These are phyloP conservation scores for Arctostaphylos glauca DNA, from an alignment of 148 eudicot genomes.

Conservation along the genomic window DNA sequence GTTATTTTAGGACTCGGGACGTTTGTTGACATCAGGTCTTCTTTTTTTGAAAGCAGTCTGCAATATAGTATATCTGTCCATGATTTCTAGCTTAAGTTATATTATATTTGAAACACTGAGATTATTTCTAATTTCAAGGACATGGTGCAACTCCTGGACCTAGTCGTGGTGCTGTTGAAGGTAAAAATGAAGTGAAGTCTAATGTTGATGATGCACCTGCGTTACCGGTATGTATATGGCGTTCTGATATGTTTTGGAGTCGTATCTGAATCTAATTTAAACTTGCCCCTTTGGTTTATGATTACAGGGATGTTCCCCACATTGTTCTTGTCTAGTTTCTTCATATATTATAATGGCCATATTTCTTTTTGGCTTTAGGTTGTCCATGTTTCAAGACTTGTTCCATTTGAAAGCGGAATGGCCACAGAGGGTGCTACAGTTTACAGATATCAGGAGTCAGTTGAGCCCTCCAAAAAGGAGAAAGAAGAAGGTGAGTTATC, in stretches of 20 bases:
- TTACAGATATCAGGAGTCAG: constrained; percentile 30
- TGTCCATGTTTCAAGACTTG: constrained; percentile 37
- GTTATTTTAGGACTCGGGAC: not conserved
- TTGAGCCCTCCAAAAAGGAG: constrained; percentile 52
- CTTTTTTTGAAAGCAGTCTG: not conserved
- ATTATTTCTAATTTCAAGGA: constrained; percentile 37
- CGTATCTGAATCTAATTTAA: not conserved
- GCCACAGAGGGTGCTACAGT: constrained; percentile 31
- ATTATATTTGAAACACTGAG: constrained; percentile 13
- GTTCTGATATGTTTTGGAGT: not conserved
- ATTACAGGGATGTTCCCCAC: not conserved
- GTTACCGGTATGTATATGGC: constrained; percentile 42
- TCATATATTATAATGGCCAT: not conserved
- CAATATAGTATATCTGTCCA: not conserved
- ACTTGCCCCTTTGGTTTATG: not conserved
- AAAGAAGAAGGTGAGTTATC: constrained; percentile 91
- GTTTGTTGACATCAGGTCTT: not conserved
- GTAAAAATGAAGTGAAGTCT: constrained; percentile 44
- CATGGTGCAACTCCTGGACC: constrained; percentile 34
- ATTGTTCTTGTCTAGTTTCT: not conserved
- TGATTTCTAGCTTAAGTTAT: not conserved
- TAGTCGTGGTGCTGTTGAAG: constrained; percentile 29
- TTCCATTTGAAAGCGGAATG: constrained; percentile 42
- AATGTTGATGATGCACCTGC: constrained; percentile 32
- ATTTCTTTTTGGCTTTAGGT: constrained; percentile 39